Evolutionary conservation across 306 rosid species (phyloP).

Genomic region (Crotalaria pallida): DNA sequence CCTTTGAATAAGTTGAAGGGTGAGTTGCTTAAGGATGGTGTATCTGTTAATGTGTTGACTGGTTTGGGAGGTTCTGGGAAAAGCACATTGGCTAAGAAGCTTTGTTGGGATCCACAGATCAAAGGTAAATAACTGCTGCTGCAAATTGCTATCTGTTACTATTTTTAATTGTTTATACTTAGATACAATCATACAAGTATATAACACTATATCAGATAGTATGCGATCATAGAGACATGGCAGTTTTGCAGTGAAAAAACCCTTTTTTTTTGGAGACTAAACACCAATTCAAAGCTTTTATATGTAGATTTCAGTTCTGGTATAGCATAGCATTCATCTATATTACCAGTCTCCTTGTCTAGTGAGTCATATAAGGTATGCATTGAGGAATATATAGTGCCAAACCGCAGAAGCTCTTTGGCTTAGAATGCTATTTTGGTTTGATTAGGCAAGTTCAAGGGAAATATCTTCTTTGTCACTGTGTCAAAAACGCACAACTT

Average conservation of each 20-base stretch:
- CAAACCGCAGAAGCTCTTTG: background rate
- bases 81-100: conserved; percentile 46
- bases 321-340: background rate
- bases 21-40: conserved; percentile 31
- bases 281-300: background rate
- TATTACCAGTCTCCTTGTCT: background rate
- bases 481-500: conserved; percentile 41
- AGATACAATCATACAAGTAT: too few relatives aligned
- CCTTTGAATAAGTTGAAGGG: conserved; percentile 31
- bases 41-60: conserved; percentile 32
- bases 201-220: background rate
- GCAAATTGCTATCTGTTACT: background rate
- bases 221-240: background rate
- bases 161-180: too few relatives aligned
- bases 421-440: conserved; percentile 14
- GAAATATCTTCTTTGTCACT: conserved; percentile 43
- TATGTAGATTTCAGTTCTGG: background rate
- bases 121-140: conserved; percentile 27
- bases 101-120: conserved; percentile 40
- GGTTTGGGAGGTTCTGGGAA: conserved; percentile 70
- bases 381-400: background rate
- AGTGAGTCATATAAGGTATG: background rate
- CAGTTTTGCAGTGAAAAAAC: background rate
- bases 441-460: conserved; percentile 37
- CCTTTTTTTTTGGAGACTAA: background rate